A percentile compares a stretch with the other conserved stretches of the same genome.
These are phyloP conservation scores for Lyophyllum atratum DNA, from an alignment of 768 basidiomycete species.

Conservation along the genomic window DNA sequence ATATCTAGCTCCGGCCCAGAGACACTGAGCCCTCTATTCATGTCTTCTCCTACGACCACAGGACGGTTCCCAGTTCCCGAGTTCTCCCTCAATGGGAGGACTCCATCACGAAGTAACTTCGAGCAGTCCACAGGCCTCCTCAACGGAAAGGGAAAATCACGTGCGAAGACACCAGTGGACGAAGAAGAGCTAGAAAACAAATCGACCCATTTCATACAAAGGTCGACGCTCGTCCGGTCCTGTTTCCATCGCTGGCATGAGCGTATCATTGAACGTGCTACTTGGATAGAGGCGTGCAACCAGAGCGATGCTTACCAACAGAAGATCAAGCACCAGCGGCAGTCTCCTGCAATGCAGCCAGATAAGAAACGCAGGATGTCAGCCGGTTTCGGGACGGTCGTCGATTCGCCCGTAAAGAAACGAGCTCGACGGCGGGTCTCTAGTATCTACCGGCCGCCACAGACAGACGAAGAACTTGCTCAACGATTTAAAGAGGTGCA, in stretches of 20 bases:
- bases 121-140: conserved; percentile 12
- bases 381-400: conserved; percentile 12
- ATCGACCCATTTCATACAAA: conserved; percentile 44
- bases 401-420: conserved; percentile 35
- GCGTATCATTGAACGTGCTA: conserved; percentile 43
- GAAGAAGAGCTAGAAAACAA: conserved; percentile 39
- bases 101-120: not conserved
- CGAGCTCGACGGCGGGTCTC: conserved; percentile 41
- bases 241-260: conserved; percentile 50
- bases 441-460: conserved; percentile 50
- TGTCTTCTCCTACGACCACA: conserved; percentile 36
- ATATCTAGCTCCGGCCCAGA: conserved; percentile 28
- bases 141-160: conserved; percentile 25
- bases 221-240: conserved; percentile 39
- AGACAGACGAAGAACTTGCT: conserved; percentile 67
- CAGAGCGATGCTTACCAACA: conserved; percentile 63
- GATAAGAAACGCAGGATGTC: conserved; percentile 39
- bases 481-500: conserved; percentile 69
- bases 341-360: conserved; percentile 9
- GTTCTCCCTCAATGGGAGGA: not conserved
- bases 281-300: conserved; percentile 63
- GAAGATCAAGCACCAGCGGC: conserved; percentile 37
- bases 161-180: conserved; percentile 29
- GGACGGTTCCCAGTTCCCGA: conserved; percentile 9
- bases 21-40: conserved; percentile 44